Conservation (phyloP, 2,329 filamentous ascomycete genomes). For the Paramyrothecium sp. region DNA sequence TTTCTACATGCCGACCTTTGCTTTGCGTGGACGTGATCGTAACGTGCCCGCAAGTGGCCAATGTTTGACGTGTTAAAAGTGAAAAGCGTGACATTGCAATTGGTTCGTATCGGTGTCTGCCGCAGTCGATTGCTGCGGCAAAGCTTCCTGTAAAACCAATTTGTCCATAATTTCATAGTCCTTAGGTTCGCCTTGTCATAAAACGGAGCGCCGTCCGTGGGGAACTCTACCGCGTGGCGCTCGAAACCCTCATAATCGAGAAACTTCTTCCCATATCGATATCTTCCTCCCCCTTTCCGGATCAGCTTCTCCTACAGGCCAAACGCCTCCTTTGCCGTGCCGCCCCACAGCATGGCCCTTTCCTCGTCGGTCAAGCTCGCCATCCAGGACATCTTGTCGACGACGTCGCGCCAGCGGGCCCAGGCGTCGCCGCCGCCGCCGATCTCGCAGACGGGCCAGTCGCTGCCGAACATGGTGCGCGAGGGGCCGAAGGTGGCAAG, state of each 20-base stretch:
- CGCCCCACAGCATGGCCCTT: slow-evolving; percentile 67
- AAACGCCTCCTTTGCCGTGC: slow-evolving; percentile 73
- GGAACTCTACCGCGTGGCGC: neutral
- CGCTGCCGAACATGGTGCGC: slow-evolving; percentile 85
- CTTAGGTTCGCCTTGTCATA: too few relatives aligned
- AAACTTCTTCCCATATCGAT: too few relatives aligned
- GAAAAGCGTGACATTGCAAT: too few relatives aligned
- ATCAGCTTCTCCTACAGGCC: slow-evolving; percentile 36
- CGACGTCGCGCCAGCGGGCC: slow-evolving; percentile 71
- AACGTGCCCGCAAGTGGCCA: too few relatives aligned
- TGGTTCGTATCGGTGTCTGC: too few relatives aligned
- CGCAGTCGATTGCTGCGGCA: too few relatives aligned
- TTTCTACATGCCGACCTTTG: too few relatives aligned
- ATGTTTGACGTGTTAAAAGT: too few relatives aligned
- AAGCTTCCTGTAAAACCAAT: too few relatives aligned
- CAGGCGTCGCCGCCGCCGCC: slow-evolving; percentile 58
- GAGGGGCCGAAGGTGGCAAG: slow-evolving; percentile 69
- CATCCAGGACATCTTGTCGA: slow-evolving; percentile 66
- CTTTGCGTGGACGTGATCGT: too few relatives aligned
- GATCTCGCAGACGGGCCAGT: slow-evolving; percentile 90
- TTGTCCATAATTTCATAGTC: too few relatives aligned
- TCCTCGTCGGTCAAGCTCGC: slow-evolving; percentile 59
- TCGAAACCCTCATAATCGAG: too few relatives aligned
- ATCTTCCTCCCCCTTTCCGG: neutral
- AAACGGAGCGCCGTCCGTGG: neutral